phyloP scores from a whole-genome alignment of 2,329 filamentous ascomycete genomes.

The Pseudogymnoascus sp. region DNA sequence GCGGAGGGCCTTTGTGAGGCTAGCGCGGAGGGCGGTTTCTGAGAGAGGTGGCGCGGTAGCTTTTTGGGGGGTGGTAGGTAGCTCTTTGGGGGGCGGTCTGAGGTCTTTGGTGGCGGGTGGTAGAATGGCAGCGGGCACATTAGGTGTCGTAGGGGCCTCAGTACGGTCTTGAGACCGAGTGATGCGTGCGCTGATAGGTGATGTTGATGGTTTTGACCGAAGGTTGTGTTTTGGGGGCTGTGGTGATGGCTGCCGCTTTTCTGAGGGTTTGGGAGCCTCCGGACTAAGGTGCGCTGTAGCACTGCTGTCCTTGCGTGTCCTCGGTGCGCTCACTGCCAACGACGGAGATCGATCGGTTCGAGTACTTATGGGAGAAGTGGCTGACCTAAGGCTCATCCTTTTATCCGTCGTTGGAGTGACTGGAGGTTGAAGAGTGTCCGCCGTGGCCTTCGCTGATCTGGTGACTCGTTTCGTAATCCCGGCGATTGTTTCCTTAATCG shows the following conservation, averaged over 20 bases:
- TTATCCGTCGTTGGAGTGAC: not conserved
- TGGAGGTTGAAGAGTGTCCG: not conserved
- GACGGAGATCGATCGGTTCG: constrained; percentile 17
- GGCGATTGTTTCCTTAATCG: not conserved
- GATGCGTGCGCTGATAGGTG: not conserved
- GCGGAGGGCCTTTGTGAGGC: constrained; percentile 20
- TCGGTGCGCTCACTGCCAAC: constrained; percentile 19
- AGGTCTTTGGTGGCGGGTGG: not conserved
- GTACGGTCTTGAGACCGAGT: not conserved
- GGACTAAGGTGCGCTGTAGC: constrained; percentile 26
- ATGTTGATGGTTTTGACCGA: not conserved
- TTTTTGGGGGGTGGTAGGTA: constrained; percentile 15
- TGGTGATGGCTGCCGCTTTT: constrained; percentile 13
- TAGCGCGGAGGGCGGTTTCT: constrained; percentile 15
- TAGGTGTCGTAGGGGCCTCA: not conserved
- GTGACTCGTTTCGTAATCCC: not conserved
- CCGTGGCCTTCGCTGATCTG: not conserved
- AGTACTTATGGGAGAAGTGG: constrained; percentile 11
- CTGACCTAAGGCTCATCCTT: constrained; percentile 3
- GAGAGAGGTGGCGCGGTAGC: constrained; percentile 11
- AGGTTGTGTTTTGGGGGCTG: not conserved
- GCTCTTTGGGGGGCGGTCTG: not conserved
- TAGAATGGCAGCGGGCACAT: not conserved
- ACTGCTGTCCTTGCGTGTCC: constrained; percentile 24
- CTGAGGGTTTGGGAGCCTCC: constrained; percentile 22